Percentiles rank a stretch among this genome's conserved stretches.
These are phyloP conservation scores for Haplographium delicatum DNA, from an alignment of 495 filamentous ascomycete genomes.

Conservation along the genomic window DNA sequence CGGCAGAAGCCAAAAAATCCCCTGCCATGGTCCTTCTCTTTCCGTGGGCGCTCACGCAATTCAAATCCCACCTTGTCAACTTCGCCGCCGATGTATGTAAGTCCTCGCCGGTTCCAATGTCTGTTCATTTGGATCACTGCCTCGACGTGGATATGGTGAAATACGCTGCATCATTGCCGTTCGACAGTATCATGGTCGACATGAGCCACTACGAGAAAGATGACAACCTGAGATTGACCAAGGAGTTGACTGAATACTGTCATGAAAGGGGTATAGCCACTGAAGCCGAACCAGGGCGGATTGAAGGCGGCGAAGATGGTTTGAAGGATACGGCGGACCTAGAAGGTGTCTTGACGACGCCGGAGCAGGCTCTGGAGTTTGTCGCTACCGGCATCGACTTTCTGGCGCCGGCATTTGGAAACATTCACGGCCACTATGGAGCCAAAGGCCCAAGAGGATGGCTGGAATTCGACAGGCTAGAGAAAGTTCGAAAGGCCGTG, in stretches of 20 bases:
- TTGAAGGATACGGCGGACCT: constrained; percentile 71
- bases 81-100: constrained; percentile 56
- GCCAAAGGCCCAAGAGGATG: constrained; percentile 51
- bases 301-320: constrained; percentile 82
- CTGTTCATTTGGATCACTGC: constrained; percentile 72
- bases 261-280: constrained; percentile 70
- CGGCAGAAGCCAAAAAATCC: constrained; percentile 54
- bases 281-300: constrained; percentile 77
- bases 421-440: constrained; percentile 81
- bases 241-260: constrained; percentile 65
- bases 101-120: constrained; percentile 61
- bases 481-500: constrained; percentile 17
- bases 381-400: constrained; percentile 76
- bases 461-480: constrained; percentile 19
- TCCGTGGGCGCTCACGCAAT: constrained; percentile 61
- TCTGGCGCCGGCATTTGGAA: constrained; percentile 80
- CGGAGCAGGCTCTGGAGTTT: constrained; percentile 72
- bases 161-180: constrained; percentile 34
- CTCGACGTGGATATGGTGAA: constrained; percentile 63
- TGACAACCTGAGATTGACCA: constrained; percentile 68
- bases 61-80: constrained; percentile 51
- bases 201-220: constrained; percentile 80
- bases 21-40: constrained; percentile 65
- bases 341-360: constrained; percentile 69
- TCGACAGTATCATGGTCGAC: constrained; percentile 81